Evolutionary conservation across 768 basidiomycete species (phyloP).

Genomic region (Hygrophorus pudorinus): DNA sequence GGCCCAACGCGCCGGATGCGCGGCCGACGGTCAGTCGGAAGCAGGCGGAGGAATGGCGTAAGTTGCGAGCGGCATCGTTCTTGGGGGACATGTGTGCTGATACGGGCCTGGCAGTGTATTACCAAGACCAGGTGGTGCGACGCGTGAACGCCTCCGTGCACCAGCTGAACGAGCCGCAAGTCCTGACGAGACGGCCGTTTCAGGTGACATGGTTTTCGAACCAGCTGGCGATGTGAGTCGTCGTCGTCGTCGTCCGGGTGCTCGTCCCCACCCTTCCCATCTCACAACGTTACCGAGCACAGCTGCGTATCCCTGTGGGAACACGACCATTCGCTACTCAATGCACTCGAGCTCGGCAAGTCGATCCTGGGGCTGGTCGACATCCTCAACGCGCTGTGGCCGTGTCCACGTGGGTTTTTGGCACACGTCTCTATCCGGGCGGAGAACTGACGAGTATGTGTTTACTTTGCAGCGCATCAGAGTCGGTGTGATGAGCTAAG

Average conservation of each 20-base stretch:
- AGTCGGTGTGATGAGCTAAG: slow-evolving; percentile 39
- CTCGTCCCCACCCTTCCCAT: neutral
- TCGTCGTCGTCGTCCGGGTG: too few relatives aligned
- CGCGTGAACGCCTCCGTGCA: slow-evolving; percentile 46
- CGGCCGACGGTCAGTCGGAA: slow-evolving; percentile 55
- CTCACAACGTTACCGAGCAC: slow-evolving; percentile 4
- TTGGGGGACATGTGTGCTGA: neutral
- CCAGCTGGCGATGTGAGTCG: slow-evolving; percentile 50
- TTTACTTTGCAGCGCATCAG: slow-evolving; percentile 30
- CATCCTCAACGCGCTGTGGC: slow-evolving; percentile 63
- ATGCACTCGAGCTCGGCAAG: slow-evolving; percentile 59
- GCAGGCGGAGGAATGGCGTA: slow-evolving; percentile 74
- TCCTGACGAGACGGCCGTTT: slow-evolving; percentile 59
- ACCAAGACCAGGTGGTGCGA: slow-evolving; percentile 58
- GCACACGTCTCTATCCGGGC: neutral
- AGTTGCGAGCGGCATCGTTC: slow-evolving; percentile 19
- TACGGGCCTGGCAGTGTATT: slow-evolving; percentile 36
- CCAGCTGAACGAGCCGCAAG: slow-evolving; percentile 35
- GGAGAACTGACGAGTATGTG: neutral
- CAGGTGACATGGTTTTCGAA: slow-evolving; percentile 64
- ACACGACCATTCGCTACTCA: slow-evolving; percentile 43
- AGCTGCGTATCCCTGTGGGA: slow-evolving; percentile 63
- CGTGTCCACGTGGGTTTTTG: slow-evolving; percentile 32
- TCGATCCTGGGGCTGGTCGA: slow-evolving; percentile 54
- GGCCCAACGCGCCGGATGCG: slow-evolving; percentile 18